Evolutionary conservation across 352 stramenopile genomes (phyloP), one percentile per base, ranked within the genome.

Genomic region (Phytophthora nicotianae): DNA sequence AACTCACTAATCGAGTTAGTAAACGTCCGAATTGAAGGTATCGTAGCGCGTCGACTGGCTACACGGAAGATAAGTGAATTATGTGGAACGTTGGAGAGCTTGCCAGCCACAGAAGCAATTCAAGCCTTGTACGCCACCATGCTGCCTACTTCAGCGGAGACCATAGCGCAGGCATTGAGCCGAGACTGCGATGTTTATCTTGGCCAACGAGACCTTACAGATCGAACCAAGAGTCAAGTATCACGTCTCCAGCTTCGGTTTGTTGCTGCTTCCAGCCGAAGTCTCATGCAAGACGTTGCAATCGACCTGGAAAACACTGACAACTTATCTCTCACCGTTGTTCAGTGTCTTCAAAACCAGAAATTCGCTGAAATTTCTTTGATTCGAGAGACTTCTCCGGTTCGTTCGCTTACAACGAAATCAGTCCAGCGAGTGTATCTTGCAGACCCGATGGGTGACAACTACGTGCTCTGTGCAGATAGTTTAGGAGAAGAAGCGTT

Each of bases 391-490:
- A 17, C 66, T 58, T 46, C 42, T 62, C 9, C 55, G 0, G 43
- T 90, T 23, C 64, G 65, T 6, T 23, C 58, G 7, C 53, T 83
- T 10, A 73, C 74, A 3, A 6, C 32, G 8, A 83, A 80, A 29
- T 35, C 50, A 54, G 60, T 49, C 1, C 61, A 75, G 9, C 70
- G 81, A 8, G 62, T 85, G 4, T 79, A 78, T 43, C 9, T 83
- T 3, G 65, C 66, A 0, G 13, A 78, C 0, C 72, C 77, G 0
- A 80, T 94, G 65, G 69, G 76, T 5, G 78, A 89, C 29, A 66
- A 86, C 17, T 74, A 72, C 11, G 48, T 94, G 2, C 24, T 92
- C 9, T 88, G 79, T 55, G 68, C 69, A 7, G 81, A 92, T 43
- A 92, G 79, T 47, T 68, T 91, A 24, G 75, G 74, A 0, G 3